These are phyloP conservation scores for Akanthomyces muscarius DNA, from an alignment of 2,329 filamentous ascomycete genomes.

Conservation along the genomic window DNA sequence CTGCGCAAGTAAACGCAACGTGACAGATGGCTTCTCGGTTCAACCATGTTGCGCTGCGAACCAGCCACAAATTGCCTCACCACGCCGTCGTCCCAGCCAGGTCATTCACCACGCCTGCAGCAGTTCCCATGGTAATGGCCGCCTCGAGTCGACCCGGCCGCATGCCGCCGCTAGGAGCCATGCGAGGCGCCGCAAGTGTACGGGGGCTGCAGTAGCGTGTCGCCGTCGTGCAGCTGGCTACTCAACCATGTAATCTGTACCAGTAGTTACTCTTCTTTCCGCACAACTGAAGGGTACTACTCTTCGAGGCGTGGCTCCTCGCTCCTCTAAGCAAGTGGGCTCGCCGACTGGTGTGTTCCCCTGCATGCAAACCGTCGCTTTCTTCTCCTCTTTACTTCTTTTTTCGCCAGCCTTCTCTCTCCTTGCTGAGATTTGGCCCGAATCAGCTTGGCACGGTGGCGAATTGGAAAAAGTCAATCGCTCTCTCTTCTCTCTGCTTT, in stretches of 20 bases:
- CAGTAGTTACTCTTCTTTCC: not conserved
- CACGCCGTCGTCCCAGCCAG: not conserved
- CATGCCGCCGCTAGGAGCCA: not conserved
- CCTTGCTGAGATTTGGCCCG: not conserved
- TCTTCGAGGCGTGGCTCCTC: not conserved
- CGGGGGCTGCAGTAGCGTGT: conserved; percentile 2
- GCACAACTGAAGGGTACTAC: not conserved
- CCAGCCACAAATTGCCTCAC: conserved; percentile 2
- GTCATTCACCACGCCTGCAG: not conserved
- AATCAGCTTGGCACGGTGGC: not conserved
- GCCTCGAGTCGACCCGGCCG: not conserved
- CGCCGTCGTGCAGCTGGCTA: not conserved
- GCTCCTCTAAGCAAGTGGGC: conserved; percentile 2
- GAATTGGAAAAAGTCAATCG: not conserved
- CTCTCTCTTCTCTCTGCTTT: too few species aligned
- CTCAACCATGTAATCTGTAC: too few species aligned
- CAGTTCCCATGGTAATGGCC: conserved; percentile 1
- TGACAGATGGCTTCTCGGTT: not conserved
- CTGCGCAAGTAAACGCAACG: not conserved
- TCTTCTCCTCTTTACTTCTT: not conserved
- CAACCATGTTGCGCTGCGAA: not conserved
- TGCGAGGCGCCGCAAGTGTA: not conserved
- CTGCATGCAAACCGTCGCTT: not conserved
- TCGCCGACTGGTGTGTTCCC: not conserved
- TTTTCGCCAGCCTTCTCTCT: not conserved